phyloP scores from a whole-genome alignment of 108 stramenopile species.

The Pelagomonas calceolata region DNA sequence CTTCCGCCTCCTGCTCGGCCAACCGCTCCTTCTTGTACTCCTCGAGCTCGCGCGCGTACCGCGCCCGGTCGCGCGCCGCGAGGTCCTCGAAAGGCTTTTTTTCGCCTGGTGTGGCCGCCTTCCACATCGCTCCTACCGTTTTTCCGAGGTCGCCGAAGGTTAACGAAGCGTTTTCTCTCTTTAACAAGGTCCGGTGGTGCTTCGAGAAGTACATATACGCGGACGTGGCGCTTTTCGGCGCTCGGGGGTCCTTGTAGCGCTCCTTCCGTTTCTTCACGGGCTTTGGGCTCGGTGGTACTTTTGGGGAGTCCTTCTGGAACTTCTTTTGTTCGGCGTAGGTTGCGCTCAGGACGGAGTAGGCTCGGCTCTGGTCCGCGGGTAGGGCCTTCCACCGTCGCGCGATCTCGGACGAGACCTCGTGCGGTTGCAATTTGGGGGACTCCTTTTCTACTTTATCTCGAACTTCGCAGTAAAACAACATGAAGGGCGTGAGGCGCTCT shows the following conservation, averaged over 20 bases:
- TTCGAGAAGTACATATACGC: background rate
- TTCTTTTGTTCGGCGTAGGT: background rate
- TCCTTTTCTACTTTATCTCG: background rate
- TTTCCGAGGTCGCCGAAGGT: background rate
- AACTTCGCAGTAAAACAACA: background rate
- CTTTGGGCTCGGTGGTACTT: background rate
- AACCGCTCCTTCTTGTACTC: constrained; percentile 5
- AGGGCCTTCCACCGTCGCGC: background rate
- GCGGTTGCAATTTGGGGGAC: background rate
- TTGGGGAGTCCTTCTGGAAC: background rate
- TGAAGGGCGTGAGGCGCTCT: background rate
- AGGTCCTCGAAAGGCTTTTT: constrained; percentile 17
- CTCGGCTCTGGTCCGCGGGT: background rate
- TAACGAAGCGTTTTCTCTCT: background rate
- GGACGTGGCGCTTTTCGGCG: background rate
- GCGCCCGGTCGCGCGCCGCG: constrained; percentile 4
- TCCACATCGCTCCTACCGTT: constrained; percentile 5
- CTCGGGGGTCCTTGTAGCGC: background rate
- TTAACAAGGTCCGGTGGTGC: background rate
- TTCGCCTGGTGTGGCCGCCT: constrained; percentile 7
- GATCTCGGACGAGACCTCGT: background rate
- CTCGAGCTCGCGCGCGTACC: constrained; percentile 8
- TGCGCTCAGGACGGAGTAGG: background rate
- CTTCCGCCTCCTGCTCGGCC: no score
- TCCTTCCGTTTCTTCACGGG: background rate